These are phyloP conservation scores for Leccinum pellstonianum DNA, from an alignment of 768 basidiomycete species.

Conservation along the genomic window DNA sequence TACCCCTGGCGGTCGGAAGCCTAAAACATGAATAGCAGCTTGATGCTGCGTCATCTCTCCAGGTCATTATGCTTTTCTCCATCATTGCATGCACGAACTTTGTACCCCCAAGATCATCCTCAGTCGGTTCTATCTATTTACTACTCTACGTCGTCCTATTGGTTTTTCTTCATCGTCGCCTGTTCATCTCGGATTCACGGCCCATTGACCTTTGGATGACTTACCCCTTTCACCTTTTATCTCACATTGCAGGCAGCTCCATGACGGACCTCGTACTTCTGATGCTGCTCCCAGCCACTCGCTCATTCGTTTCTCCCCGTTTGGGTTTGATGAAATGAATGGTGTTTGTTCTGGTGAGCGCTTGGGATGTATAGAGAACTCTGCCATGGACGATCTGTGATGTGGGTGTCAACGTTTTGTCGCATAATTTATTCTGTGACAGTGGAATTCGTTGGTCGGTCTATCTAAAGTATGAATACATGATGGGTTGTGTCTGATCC, in stretches of 20 bases:
- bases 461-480: constrained; percentile 12
- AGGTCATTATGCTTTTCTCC: constrained; percentile 12
- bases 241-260: constrained; percentile 1
- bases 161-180: constrained; percentile 15
- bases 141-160: constrained; percentile 29
- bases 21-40: constrained; percentile 17
- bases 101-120: constrained; percentile 16
- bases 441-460: constrained; percentile 8
- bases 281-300: constrained; percentile 23
- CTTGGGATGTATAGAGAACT: constrained; percentile 25
- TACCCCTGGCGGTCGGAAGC: constrained; percentile 9
- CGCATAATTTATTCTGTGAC: neutral
- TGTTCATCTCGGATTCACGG: neutral
- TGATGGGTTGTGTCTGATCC: constrained; percentile 12
- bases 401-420: neutral
- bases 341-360: constrained; percentile 45
- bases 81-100: constrained; percentile 20
- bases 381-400: neutral
- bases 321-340: constrained; percentile 46
- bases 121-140: constrained; percentile 24
- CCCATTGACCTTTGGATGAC: neutral
- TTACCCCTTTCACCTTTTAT: neutral
- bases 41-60: constrained; percentile 10
- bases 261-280: constrained; percentile 14
- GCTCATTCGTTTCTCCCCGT: constrained; percentile 43